phyloP scores from a whole-genome alignment of 1,284 basidiomycete species.

The Malassezia dermatis region DNA sequence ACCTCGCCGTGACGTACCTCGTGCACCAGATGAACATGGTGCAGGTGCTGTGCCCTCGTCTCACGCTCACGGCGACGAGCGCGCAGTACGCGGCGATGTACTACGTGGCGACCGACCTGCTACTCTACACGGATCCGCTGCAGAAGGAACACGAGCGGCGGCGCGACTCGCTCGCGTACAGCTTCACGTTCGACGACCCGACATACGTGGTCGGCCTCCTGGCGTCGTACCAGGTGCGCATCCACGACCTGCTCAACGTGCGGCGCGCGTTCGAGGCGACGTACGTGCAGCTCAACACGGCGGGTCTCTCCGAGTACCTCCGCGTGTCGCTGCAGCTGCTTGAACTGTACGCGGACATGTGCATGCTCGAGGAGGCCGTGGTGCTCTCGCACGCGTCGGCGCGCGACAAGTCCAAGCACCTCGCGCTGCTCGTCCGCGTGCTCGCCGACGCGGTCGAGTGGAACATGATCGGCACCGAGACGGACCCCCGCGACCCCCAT shows the following conservation, averaged over 20 bases:
- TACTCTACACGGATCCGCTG: constrained; percentile 72
- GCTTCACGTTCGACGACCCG: constrained; percentile 79
- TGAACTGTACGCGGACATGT: constrained; percentile 61
- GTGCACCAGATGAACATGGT: constrained; percentile 74
- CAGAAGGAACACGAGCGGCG: constrained; percentile 37
- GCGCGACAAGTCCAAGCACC: constrained; percentile 59
- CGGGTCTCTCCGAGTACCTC: constrained; percentile 56
- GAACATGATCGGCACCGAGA: constrained; percentile 66
- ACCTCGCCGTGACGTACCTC: constrained; percentile 57
- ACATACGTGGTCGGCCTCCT: constrained; percentile 61
- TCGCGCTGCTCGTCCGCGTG: constrained; percentile 69
- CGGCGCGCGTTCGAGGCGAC: constrained; percentile 38
- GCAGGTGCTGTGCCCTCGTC: constrained; percentile 65
- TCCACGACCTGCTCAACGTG: constrained; percentile 53
- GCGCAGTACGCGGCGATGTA: constrained; percentile 78
- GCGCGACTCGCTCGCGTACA: constrained; percentile 68
- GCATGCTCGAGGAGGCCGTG: constrained; percentile 79
- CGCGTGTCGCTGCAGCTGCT: constrained; percentile 63
- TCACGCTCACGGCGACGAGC: constrained; percentile 70
- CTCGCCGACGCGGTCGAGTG: constrained; percentile 81
- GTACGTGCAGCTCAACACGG: constrained; percentile 51
- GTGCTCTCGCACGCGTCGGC: constrained; percentile 61
- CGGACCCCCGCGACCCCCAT: constrained; percentile 21
- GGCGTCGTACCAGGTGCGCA: constrained; percentile 62
- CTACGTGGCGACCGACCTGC: constrained; percentile 72